A percentile compares a stretch with the other conserved stretches of the same genome.
These are phyloP conservation scores for Venturia effusa DNA, from an alignment of 2,329 filamentous ascomycete genomes.

Conservation along the genomic window DNA sequence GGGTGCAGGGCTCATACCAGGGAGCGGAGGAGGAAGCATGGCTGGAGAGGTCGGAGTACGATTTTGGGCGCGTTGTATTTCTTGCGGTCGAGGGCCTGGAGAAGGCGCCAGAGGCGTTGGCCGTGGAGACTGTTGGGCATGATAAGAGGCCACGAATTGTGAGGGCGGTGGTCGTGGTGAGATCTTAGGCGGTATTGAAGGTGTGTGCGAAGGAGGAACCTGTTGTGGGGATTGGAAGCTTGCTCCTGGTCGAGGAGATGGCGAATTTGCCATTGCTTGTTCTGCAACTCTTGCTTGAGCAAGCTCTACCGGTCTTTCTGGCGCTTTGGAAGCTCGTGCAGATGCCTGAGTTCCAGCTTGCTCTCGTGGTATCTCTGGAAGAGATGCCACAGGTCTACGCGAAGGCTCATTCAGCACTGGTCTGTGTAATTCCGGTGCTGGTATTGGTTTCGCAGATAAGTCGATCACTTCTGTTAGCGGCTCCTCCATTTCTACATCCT, in stretches of 20 bases:
- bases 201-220: neutral
- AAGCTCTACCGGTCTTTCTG: neutral
- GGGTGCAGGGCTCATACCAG: constrained; percentile 19
- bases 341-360: neutral
- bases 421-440: neutral
- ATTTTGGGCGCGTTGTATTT: constrained; percentile 17
- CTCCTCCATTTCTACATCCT: neutral
- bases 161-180: constrained; percentile 7
- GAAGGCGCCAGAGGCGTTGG: constrained; percentile 13
- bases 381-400: neutral
- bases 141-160: constrained; percentile 23
- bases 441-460: neutral
- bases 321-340: neutral
- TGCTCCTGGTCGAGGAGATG: neutral
- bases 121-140: constrained; percentile 25
- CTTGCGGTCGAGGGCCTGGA: constrained; percentile 20
- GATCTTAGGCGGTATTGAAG: constrained; percentile 1
- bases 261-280: neutral
- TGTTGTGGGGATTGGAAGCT: neutral
- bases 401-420: neutral
- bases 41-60: constrained; percentile 24
- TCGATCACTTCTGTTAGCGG: neutral
- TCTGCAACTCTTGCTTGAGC: neutral
- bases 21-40: constrained; percentile 23
- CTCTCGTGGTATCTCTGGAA: neutral